These are phyloP conservation scores for Tetradesmus lagerheimii DNA, from an alignment of 139 green algal species.

Conservation along the genomic window DNA sequence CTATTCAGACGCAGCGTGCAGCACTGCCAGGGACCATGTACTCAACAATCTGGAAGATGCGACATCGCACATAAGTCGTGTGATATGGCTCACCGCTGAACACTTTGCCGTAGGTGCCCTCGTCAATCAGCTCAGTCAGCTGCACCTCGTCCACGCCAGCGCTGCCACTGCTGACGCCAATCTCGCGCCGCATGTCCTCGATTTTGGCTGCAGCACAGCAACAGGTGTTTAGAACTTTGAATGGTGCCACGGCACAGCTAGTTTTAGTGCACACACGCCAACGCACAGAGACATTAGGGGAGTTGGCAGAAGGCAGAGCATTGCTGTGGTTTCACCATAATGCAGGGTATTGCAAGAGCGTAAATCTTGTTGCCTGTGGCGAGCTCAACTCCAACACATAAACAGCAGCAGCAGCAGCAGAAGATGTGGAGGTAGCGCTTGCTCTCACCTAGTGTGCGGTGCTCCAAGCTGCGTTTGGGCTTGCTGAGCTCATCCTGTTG, in stretches of 20 bases:
- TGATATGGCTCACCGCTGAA: conserved; percentile 8
- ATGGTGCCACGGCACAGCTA: no score
- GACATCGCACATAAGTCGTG: no score
- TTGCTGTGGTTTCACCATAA: no score
- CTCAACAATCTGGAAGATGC: no score
- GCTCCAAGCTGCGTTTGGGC: background rate
- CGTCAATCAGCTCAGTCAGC: conserved; percentile 34
- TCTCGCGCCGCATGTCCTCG: conserved; percentile 44
- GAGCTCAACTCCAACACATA: no score
- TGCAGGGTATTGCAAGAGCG: no score
- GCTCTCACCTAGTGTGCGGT: conserved; percentile 14
- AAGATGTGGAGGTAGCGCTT: background rate
- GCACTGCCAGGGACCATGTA: no score
- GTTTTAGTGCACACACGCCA: no score
- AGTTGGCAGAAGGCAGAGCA: no score
- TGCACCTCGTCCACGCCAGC: conserved; percentile 32
- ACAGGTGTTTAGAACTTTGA: background rate
- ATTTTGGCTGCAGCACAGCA: conserved; percentile 20
- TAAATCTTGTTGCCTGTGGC: no score
- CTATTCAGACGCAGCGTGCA: no score
- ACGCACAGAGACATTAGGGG: no score
- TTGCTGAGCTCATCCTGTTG: background rate
- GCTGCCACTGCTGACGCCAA: conserved; percentile 2
- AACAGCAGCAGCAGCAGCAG: background rate
- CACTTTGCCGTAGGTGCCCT: conserved; percentile 43